Base-by-base conservation (phyloP, 1,284 basidiomycete genomes). In the Ustilago trichophora region DNA sequence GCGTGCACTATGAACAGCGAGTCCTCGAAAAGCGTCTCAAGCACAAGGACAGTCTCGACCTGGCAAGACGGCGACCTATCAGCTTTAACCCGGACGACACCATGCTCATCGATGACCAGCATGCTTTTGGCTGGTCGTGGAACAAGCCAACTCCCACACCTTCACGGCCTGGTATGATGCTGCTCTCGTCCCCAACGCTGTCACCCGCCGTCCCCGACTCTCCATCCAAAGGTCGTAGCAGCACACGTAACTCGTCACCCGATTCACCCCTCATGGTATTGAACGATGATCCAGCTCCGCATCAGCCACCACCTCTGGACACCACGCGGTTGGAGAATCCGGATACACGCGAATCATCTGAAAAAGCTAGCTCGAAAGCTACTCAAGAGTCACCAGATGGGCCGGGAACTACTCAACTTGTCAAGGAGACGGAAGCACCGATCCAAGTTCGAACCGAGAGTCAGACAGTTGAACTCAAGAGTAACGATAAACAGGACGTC, bases 31-130 rank as follows among this genome's bases (percentile, higher is more conserved):
- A 63, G 29, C 57, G 63, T 19, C 58, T 72, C 32, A 52, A 54
- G 18, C 65, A 64, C 45, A 69, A 64, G 29, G 70, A 72, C 35
- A 72, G 70, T 26, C 63, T 72, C 26, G 66, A 69, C 37, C 50
- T 72, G 3, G 53, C 70, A 3, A 42, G 67, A 10, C 32, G 49
- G 24, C 43, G 66, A 2, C 58, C 68, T n/a, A 66, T 71, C 55
- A 59, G 45, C 54, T 67, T 66, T 45, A 67, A 67, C 22, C 58
- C 58, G 13, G 68, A 71, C 32, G 63, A 71, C 34, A 71, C 68
- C 19, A 69, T 68, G 65, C 65, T 68, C 8, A 24, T 63, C 8
- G 54, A 68, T 22, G 54, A 58, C 15, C 52, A 57, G 27, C 25
- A 21, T 18, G 38, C 36, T 3, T 35, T 35, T 21, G 54, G 45